A percentile compares a stretch with the other conserved stretches of the same genome.
Conservation (phyloP, 2,329 filamentous ascomycete genomes). For the Colletotrichum sublineola region DNA sequence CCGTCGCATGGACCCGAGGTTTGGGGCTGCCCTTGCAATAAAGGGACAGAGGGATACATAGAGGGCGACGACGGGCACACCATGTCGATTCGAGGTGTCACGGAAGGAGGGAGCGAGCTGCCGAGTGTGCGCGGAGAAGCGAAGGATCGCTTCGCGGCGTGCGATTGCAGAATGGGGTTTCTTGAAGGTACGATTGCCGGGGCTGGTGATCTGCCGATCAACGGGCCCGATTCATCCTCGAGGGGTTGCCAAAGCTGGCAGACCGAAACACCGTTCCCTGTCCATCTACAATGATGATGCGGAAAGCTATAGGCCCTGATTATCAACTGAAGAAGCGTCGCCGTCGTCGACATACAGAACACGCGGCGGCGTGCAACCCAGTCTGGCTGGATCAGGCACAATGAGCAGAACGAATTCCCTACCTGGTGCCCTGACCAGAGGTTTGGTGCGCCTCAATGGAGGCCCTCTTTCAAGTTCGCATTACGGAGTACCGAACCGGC, state of each 20-base stretch:
- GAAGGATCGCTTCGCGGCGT: constrained; percentile 1
- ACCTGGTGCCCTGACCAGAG: not conserved
- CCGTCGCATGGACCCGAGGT: not conserved
- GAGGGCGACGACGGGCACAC: constrained; percentile 1
- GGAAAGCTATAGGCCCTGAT: not conserved
- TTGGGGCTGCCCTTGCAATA: constrained; percentile 24
- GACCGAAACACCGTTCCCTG: not conserved
- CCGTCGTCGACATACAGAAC: not conserved
- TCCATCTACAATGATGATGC: not conserved
- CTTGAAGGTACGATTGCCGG: not conserved
- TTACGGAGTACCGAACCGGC: not conserved
- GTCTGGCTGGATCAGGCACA: not conserved
- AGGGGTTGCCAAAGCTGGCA: not conserved
- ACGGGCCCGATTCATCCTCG: not conserved
- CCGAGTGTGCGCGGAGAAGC: constrained; percentile 17
- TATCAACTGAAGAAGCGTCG: not conserved
- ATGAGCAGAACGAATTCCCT: not conserved
- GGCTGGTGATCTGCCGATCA: constrained; percentile 31
- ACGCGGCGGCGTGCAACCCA: not conserved
- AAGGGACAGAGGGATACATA: too few relatives aligned
- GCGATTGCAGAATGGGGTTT: not conserved
- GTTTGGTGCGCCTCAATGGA: constrained; percentile 7
- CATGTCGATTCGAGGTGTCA: not conserved
- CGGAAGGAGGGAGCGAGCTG: constrained; percentile 2
- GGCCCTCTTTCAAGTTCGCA: not conserved